These are phyloP conservation scores for Lupinus albus DNA, from an alignment of 306 rosid genomes.

Conservation along the genomic window DNA sequence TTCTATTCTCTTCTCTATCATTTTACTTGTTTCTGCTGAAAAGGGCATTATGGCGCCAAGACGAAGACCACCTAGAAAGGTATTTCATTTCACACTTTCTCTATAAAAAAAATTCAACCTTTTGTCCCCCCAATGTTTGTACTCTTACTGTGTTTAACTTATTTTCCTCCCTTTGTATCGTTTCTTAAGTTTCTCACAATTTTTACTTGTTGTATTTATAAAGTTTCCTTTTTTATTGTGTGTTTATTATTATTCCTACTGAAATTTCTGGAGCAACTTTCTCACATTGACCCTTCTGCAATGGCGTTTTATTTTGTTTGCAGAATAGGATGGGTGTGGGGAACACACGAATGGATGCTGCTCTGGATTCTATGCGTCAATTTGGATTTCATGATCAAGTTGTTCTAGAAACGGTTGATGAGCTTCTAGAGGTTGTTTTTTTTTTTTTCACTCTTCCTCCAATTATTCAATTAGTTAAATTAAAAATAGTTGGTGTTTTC, in stretches of 20 bases:
- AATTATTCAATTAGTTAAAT: not conserved
- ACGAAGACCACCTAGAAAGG: conserved; percentile 22
- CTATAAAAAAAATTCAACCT: too few relatives aligned
- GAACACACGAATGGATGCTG: conserved; percentile 47
- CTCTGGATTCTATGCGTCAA: conserved; percentile 47
- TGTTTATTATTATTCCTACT: not conserved
- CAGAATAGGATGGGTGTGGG: conserved; percentile 10
- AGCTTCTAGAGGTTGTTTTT: conserved; percentile 50
- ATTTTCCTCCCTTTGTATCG: not conserved
- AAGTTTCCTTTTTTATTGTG: not conserved
- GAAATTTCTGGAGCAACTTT: not conserved
- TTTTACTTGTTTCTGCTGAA: not conserved
- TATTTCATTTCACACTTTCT: conserved; percentile 18
- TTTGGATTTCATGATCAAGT: conserved; percentile 37
- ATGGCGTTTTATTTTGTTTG: conserved; percentile 27
- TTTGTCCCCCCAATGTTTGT: not conserved
- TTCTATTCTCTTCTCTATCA: not conserved
- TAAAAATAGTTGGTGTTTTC: conserved; percentile 4
- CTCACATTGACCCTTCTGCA: not conserved
- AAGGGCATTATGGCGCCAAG: conserved; percentile 41
- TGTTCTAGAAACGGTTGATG: conserved; percentile 35
- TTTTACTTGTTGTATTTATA: not conserved
- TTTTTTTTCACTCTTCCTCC: conserved; percentile 18
- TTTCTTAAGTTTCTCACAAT: not conserved
- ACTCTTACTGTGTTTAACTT: not conserved